Evolutionary conservation across 2,329 filamentous ascomycete species (phyloP), one percentile per base, ranked within the genome.

Genomic region (Stenocarpella maydis): DNA sequence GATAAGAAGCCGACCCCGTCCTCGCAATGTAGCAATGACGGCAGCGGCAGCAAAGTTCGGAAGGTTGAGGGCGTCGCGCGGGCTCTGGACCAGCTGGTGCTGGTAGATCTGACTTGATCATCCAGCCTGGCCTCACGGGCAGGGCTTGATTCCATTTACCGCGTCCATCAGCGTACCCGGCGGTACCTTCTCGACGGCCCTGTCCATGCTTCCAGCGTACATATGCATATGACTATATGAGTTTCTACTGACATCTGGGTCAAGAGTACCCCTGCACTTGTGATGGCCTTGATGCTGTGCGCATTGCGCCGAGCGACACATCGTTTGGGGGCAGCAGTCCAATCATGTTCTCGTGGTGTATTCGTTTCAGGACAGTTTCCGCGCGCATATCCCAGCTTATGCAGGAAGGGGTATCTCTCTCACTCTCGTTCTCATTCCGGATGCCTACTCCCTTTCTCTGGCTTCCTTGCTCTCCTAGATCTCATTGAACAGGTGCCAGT

Each of bases 401-500:
- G 43, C 43, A 43, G 28, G 52, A 47, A 43, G 55, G 70, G 70
- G 70, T 71, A 71, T 71, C 70, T 69, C 55, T 61, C 65, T 50
- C 53, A 28, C 12, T 55, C 58, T 37, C 55, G 17, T 21, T 43
- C 52, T 53, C 55, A 9, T 15, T 2, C 5, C 45, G 37, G 34
- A 26, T 17, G 21, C 28, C 9, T 37, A 15, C 39, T 49, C 26
- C 24, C 41, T n/a, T 19, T 43, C 54, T 43, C 37, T 19, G 26
- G 7, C 24, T 34, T 21, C 19, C n/a, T 19, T 12, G 12, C 17
- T 15, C 54, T 26, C 15, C 74, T 71, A 82, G 69, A 82, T 72
- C 75, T 81, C 79, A 26, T 80, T 81, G 72, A 97, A 97, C 47
- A 97, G 81, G 0, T 84, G 85, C 92, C 92, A 97, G 77, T 97